Evolutionary conservation across 2,329 filamentous ascomycete species (phyloP).

Genomic region (Ceratocystis cubensis): DNA sequence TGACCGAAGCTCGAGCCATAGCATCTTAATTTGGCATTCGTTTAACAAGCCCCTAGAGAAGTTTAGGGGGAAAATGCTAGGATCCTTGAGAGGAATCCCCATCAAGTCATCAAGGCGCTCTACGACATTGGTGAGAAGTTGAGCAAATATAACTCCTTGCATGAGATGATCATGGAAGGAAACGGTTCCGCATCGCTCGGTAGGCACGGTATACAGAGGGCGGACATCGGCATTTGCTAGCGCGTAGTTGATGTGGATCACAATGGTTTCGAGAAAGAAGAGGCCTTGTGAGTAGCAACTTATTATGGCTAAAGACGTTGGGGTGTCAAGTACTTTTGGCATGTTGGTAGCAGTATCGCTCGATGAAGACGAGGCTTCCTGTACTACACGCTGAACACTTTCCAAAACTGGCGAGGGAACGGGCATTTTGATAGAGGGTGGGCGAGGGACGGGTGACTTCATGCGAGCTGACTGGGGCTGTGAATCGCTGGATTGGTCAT

Average conservation of each 20-base stretch:
- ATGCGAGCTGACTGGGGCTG: too few species aligned
- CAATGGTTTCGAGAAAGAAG: slow-evolving; percentile 24
- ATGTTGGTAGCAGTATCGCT: background rate
- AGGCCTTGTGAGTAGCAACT: slow-evolving; percentile 27
- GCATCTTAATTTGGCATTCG: slow-evolving; percentile 10
- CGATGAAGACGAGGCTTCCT: slow-evolving; percentile 4
- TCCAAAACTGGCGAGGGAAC: slow-evolving; percentile 3
- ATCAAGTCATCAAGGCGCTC: slow-evolving; percentile 25
- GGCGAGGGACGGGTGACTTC: too few species aligned
- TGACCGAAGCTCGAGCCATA: slow-evolving; percentile 14
- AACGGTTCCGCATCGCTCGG: slow-evolving; percentile 25
- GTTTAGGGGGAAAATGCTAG: background rate
- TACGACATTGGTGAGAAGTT: slow-evolving; percentile 25
- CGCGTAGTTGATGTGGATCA: slow-evolving; percentile 22
- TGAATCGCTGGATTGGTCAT: background rate
- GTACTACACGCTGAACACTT: slow-evolving; percentile 7
- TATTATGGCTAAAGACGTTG: slow-evolving; percentile 26
- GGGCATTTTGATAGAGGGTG: background rate
- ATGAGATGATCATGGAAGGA: slow-evolving; percentile 24
- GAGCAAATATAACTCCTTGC: slow-evolving; percentile 26
- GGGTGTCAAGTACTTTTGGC: slow-evolving; percentile 23
- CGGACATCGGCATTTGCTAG: slow-evolving; percentile 21
- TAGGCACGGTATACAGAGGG: slow-evolving; percentile 21
- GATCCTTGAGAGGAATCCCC: slow-evolving; percentile 23
- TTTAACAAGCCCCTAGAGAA: slow-evolving; percentile 9